phyloP scores from a whole-genome alignment of 352 stramenopile genomes.

The Phytopythium boreale region DNA sequence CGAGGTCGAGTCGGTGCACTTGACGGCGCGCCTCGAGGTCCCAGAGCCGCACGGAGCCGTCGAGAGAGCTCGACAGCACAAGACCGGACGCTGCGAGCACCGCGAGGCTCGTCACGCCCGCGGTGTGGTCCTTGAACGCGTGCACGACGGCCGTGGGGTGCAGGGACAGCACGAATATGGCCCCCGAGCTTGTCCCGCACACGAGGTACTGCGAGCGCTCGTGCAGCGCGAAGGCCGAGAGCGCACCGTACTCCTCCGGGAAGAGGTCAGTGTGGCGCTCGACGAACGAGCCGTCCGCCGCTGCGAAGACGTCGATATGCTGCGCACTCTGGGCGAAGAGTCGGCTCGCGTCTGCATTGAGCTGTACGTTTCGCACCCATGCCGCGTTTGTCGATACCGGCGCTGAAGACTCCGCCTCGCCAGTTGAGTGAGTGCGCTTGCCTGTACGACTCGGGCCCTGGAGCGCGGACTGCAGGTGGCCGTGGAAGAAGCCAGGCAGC shows the following conservation, averaged over 20 bases:
- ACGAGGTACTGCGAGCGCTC: slow-evolving; percentile 68
- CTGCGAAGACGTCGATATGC: slow-evolving; percentile 54
- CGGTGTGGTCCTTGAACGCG: slow-evolving; percentile 70
- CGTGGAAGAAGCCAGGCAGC: slow-evolving; percentile 43
- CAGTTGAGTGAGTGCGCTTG: neutral
- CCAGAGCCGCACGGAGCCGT: slow-evolving; percentile 64
- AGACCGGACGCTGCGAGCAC: slow-evolving; percentile 49
- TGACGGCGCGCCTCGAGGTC: slow-evolving; percentile 62
- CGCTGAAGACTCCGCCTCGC: neutral
- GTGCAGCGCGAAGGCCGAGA: slow-evolving; percentile 64
- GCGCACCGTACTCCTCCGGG: slow-evolving; percentile 43
- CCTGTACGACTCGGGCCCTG: neutral
- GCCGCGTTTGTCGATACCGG: neutral
- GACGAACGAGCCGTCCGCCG: slow-evolving; percentile 35
- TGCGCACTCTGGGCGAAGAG: slow-evolving; percentile 51
- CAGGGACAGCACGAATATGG: slow-evolving; percentile 53
- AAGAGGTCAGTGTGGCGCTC: slow-evolving; percentile 58
- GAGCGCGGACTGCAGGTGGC: neutral
- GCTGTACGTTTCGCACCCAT: slow-evolving; percentile 56
- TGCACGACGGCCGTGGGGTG: slow-evolving; percentile 55
- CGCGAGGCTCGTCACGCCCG: slow-evolving; percentile 45
- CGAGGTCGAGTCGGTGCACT: slow-evolving; percentile 57
- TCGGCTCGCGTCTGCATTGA: slow-evolving; percentile 32
- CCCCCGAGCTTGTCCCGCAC: slow-evolving; percentile 52
- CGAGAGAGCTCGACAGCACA: slow-evolving; percentile 68